Evolutionary conservation across 1,284 basidiomycete species (phyloP).

Genomic region (Moniliophthora roreri): DNA sequence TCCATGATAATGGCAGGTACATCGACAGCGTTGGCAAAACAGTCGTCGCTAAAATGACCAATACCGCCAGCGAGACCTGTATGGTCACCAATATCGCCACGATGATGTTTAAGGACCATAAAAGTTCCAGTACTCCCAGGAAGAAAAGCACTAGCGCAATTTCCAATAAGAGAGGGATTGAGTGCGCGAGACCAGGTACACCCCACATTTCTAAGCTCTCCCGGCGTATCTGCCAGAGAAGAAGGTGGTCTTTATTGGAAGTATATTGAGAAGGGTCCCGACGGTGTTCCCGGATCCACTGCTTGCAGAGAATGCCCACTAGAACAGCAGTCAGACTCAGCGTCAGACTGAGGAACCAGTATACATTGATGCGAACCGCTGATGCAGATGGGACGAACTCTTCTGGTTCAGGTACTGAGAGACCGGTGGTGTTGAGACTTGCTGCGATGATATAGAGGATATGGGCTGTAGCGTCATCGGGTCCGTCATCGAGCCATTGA

Average conservation of each 20-base stretch:
- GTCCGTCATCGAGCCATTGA: background rate
- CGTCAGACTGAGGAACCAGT: constrained; percentile 1
- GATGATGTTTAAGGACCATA: background rate
- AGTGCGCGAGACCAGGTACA: background rate
- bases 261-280: background rate
- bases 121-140: background rate
- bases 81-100: background rate
- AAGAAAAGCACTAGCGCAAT: background rate
- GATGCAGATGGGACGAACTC: background rate
- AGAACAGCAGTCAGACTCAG: constrained; percentile 1
- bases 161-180: background rate
- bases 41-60: background rate
- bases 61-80: background rate
- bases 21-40: background rate
- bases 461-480: background rate
- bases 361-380: background rate
- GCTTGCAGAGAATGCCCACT: constrained; percentile 3
- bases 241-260: background rate
- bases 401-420: background rate
- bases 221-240: background rate
- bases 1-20: background rate
- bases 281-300: constrained; percentile 3
- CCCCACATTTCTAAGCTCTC: background rate
- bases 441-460: background rate
- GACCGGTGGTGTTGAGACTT: background rate